These are phyloP conservation scores for Neurospora sublineolata DNA, from an alignment of 495 filamentous ascomycete genomes.

Conservation along the genomic window DNA sequence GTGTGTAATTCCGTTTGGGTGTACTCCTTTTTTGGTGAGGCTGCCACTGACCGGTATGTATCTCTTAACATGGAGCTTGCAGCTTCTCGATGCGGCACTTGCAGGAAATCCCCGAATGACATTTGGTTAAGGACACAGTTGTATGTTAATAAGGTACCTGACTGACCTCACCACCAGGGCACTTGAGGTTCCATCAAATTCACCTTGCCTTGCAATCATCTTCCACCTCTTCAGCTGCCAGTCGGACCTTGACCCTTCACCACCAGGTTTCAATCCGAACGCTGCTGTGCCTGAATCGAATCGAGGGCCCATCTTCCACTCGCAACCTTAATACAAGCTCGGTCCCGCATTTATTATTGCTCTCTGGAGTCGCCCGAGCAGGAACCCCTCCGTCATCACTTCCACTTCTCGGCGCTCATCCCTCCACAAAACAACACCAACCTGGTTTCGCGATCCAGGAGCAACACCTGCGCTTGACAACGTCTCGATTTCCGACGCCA, in stretches of 20 bases:
- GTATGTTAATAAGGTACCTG: slow-evolving; percentile 10
- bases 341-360: background rate
- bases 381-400: background rate
- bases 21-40: background rate
- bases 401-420: background rate
- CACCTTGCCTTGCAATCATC: background rate
- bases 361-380: background rate
- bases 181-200: slow-evolving; percentile 11
- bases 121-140: slow-evolving; percentile 25
- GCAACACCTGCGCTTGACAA: background rate
- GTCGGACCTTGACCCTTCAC: background rate
- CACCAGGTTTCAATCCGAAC: background rate
- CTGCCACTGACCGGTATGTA: background rate
- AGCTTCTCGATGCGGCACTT: background rate
- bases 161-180: slow-evolving; percentile 6
- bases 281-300: background rate
- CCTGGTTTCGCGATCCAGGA: background rate
- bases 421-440: background rate
- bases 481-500: background rate
- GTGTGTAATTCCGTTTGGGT: background rate
- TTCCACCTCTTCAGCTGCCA: background rate
- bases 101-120: background rate
- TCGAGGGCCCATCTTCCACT: background rate
- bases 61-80: background rate
- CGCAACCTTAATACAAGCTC: background rate